These are phyloP conservation scores for Termitomyces sp. DNA, from an alignment of 768 basidiomycete species.

Conservation along the genomic window DNA sequence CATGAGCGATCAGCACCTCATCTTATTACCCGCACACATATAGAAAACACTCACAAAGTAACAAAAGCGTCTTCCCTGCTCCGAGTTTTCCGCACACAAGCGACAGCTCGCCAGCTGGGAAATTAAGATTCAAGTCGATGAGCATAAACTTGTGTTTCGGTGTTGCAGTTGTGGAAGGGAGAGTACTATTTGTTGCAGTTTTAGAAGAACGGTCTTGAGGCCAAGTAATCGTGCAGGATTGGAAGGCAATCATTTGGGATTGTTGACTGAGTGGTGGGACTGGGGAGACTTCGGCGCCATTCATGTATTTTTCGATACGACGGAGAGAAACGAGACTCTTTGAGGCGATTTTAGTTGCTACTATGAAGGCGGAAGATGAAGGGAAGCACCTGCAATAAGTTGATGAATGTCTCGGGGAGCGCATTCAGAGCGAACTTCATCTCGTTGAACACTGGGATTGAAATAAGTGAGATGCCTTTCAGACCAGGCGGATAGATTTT, in stretches of 20 bases:
- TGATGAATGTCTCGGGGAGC: slow-evolving; percentile 88
- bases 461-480: background rate
- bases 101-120: slow-evolving; percentile 75
- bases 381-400: slow-evolving; percentile 67
- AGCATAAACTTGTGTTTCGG: slow-evolving; percentile 78
- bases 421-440: slow-evolving; percentile 86
- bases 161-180: slow-evolving; percentile 59
- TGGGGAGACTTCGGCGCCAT: slow-evolving; percentile 62
- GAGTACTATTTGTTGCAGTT: slow-evolving; percentile 25
- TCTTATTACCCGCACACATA: background rate
- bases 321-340: slow-evolving; percentile 79
- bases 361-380: background rate
- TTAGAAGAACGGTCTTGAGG: slow-evolving; percentile 61
- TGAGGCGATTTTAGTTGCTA: background rate
- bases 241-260: slow-evolving; percentile 62
- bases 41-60: slow-evolving; percentile 44
- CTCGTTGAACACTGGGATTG: slow-evolving; percentile 67
- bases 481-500: slow-evolving; percentile 10
- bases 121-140: slow-evolving; percentile 70
- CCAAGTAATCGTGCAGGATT: slow-evolving; percentile 89
- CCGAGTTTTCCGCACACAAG: slow-evolving; percentile 88
- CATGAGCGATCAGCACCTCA: slow-evolving; percentile 7
- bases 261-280: slow-evolving; percentile 56
- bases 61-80: slow-evolving; percentile 80
- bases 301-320: slow-evolving; percentile 88